phyloP scores from a whole-genome alignment of 2,329 filamentous ascomycete species.

The Hirsutella thompsonii region DNA sequence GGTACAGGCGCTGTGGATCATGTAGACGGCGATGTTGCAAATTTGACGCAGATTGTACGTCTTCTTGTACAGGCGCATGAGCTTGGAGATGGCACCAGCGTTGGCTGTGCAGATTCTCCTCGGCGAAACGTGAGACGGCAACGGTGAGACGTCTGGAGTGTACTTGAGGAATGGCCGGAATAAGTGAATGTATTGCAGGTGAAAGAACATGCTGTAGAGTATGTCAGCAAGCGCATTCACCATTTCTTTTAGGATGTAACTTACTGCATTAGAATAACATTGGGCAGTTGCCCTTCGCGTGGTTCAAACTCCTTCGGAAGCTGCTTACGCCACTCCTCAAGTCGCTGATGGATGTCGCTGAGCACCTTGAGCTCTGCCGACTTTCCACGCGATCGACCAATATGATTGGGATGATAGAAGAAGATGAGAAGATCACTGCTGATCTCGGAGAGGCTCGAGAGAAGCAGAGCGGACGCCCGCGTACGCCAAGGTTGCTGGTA shows the following conservation, averaged over 20 bases:
- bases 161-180: slow-evolving; percentile 95
- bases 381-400: slow-evolving; percentile 55
- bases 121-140: slow-evolving; percentile 79
- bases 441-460: slow-evolving; percentile 79
- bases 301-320: slow-evolving; percentile 80
- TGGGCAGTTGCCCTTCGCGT: slow-evolving; percentile 77
- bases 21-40: slow-evolving; percentile 93
- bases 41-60: slow-evolving; percentile 86
- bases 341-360: slow-evolving; percentile 76
- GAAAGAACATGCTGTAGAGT: slow-evolving; percentile 77
- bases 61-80: slow-evolving; percentile 90
- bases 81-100: slow-evolving; percentile 77
- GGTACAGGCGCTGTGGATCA: slow-evolving; percentile 85
- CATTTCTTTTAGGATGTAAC: slow-evolving; percentile 31
- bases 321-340: slow-evolving; percentile 80
- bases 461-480: slow-evolving; percentile 67
- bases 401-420: slow-evolving; percentile 76
- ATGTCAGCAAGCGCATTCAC: not conserved
- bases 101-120: slow-evolving; percentile 84
- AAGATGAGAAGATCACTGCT: slow-evolving; percentile 79
- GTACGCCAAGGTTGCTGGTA: slow-evolving; percentile 72
- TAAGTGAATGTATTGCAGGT: slow-evolving; percentile 87
- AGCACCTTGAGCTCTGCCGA: slow-evolving; percentile 82
- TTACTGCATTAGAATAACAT: slow-evolving; percentile 73
- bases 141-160: slow-evolving; percentile 63